These are phyloP conservation scores for Quercus phellos DNA, from an alignment of 331 rosid species.

Conservation along the genomic window DNA sequence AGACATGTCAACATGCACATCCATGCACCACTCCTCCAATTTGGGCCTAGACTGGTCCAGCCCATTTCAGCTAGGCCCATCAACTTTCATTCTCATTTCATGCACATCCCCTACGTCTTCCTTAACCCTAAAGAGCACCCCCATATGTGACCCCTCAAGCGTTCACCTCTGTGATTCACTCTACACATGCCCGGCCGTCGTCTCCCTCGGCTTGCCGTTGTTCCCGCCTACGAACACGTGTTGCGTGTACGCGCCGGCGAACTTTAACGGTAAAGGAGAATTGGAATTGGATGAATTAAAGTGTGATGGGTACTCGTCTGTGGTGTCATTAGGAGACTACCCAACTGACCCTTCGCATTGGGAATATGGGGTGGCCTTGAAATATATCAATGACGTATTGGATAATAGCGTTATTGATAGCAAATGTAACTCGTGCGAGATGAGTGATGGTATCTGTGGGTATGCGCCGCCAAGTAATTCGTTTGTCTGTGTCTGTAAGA, in stretches of 20 bases:
- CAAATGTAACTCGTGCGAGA: conserved; percentile 50
- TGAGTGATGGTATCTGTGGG: conserved; percentile 63
- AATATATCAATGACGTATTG: conserved; percentile 32
- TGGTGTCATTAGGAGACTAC: conserved; percentile 43
- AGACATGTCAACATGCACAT: conserved; percentile 57
- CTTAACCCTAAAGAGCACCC: conserved; percentile 26
- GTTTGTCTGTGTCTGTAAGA: conserved; percentile 52
- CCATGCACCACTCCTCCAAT: conserved; percentile 41
- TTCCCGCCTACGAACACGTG: conserved; percentile 57
- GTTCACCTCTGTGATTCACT: conserved; percentile 58
- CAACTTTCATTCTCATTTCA: conserved; percentile 61
- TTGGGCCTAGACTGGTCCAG: conserved; percentile 58
- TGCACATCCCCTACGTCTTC: conserved; percentile 45
- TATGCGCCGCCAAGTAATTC: conserved; percentile 32
- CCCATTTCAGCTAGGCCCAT: conserved; percentile 58
- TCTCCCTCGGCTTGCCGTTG: conserved; percentile 38
- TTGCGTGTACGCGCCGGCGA: conserved; percentile 64
- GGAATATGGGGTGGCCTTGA: conserved; percentile 56
- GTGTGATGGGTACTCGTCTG: conserved; percentile 46
- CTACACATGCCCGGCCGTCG: conserved; percentile 56
- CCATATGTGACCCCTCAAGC: conserved; percentile 46
- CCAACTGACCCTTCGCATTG: conserved; percentile 50
- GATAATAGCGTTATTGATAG: conserved; percentile 26
- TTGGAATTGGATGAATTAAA: conserved; percentile 30
- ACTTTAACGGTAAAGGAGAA: conserved; percentile 42